Percentiles rank a stretch among this genome's conserved stretches.
Conservation (phyloP, 257 asterid genomes). For the Capsicum rhomboideum region DNA sequence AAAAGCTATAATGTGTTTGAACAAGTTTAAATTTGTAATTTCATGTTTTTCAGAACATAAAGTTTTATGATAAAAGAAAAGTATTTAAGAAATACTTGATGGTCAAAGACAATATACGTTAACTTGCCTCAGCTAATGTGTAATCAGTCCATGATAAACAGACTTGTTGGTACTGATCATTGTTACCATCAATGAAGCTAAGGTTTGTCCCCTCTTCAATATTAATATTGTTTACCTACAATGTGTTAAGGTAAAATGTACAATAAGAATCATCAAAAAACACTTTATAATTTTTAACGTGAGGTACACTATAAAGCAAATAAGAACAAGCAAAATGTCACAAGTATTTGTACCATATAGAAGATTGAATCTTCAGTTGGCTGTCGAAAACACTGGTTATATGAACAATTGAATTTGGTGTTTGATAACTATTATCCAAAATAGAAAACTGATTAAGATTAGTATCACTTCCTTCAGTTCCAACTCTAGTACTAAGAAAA, state of each 20-base stretch:
- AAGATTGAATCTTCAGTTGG: background rate
- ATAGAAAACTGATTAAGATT: too few species aligned
- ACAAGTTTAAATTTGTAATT: too few species aligned
- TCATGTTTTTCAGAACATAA: too few species aligned
- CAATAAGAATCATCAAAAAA: too few species aligned
- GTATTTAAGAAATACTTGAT: too few species aligned
- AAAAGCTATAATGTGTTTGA: too few species aligned
- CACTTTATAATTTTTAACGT: background rate
- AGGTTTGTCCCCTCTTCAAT: background rate
- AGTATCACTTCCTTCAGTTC: too few species aligned
- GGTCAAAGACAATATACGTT: too few species aligned
- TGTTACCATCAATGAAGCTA: background rate
- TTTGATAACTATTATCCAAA: background rate
- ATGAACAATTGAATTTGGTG: background rate
- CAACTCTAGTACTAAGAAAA: too few species aligned
- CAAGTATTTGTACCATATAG: background rate
- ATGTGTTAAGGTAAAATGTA: background rate
- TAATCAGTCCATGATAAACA: too few species aligned
- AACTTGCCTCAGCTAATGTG: too few species aligned
- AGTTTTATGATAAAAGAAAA: too few species aligned
- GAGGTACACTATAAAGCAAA: background rate
- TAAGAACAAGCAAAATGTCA: background rate
- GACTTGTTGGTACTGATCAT: background rate
- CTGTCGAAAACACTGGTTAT: background rate
- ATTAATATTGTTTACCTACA: background rate